phyloP scores from a whole-genome alignment of 1,284 basidiomycete species.

The Pholiota adiposa region DNA sequence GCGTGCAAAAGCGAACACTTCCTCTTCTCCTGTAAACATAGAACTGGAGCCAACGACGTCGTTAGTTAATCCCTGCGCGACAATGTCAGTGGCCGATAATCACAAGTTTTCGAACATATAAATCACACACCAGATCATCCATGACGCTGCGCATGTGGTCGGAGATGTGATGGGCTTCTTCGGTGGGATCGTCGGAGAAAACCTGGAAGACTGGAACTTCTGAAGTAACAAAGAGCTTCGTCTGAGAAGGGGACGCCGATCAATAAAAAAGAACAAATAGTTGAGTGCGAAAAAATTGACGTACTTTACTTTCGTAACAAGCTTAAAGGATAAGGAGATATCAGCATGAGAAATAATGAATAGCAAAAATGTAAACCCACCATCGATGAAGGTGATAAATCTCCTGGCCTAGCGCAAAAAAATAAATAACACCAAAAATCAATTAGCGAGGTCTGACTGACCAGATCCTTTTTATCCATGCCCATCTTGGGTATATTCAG shows the following conservation, averaged over 20 bases:
- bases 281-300: slow-evolving; percentile 12
- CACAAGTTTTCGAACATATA: slow-evolving; percentile 14
- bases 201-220: slow-evolving; percentile 89
- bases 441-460: slow-evolving; percentile 34
- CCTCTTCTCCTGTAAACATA: slow-evolving; percentile 93
- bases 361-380: slow-evolving; percentile 40
- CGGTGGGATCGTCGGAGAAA: slow-evolving; percentile 75
- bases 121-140: slow-evolving; percentile 79
- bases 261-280: slow-evolving; percentile 7
- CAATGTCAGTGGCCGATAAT: background rate
- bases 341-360: slow-evolving; percentile 8
- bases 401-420: slow-evolving; percentile 69
- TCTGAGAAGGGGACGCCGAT: slow-evolving; percentile 45
- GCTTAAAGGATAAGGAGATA: slow-evolving; percentile 43
- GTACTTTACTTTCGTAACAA: slow-evolving; percentile 88
- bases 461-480: slow-evolving; percentile 86
- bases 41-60: slow-evolving; percentile 80
- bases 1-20: slow-evolving; percentile 92
- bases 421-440: background rate
- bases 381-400: slow-evolving; percentile 98
- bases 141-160: slow-evolving; percentile 88
- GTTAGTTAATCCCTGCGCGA: slow-evolving; percentile 69
- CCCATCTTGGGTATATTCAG: slow-evolving; percentile 90
- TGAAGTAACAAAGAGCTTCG: slow-evolving; percentile 88
- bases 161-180: slow-evolving; percentile 48